Percentiles rank a stretch among this genome's conserved stretches.
These are phyloP conservation scores for Leishmania amazonensis DNA, from an alignment of 208 protist species.

Conservation along the genomic window DNA sequence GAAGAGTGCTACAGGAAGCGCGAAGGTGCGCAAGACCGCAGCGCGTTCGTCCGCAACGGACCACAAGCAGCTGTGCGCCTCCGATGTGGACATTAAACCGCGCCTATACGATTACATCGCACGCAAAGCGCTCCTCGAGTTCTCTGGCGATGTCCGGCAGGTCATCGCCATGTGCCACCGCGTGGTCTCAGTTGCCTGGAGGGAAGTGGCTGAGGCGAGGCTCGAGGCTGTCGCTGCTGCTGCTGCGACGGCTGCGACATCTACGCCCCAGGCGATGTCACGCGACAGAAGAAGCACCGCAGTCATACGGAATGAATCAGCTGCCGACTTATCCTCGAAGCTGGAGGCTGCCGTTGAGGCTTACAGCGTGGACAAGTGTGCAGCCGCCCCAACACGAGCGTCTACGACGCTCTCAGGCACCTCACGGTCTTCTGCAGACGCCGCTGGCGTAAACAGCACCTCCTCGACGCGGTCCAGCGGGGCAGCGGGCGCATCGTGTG, in stretches of 20 bases:
- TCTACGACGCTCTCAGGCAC: not conserved
- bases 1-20: not conserved
- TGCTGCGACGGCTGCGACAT: not conserved
- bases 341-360: slow-evolving; percentile 31
- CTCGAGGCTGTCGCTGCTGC: not conserved
- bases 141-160: slow-evolving; percentile 74
- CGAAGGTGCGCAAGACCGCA: not conserved
- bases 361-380: slow-evolving; percentile 2
- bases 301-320: not conserved
- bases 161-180: slow-evolving; percentile 71
- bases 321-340: slow-evolving; percentile 18
- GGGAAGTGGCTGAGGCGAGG: slow-evolving; percentile 34
- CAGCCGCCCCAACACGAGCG: not conserved
- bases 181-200: slow-evolving; percentile 48
- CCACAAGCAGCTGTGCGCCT: not conserved
- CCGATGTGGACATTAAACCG: slow-evolving; percentile 42
- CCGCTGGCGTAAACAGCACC: not conserved
- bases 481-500: not conserved
- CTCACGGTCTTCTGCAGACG: not conserved
- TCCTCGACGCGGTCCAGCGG: slow-evolving; percentile 26
- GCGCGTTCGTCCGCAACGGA: not conserved
- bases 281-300: not conserved
- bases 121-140: slow-evolving; percentile 60
- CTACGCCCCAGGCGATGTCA: not conserved
- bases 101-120: slow-evolving; percentile 69